These are phyloP conservation scores for Odonthalia washingtoniensis DNA, from an alignment of 31 red algal species.

Conservation along the genomic window DNA sequence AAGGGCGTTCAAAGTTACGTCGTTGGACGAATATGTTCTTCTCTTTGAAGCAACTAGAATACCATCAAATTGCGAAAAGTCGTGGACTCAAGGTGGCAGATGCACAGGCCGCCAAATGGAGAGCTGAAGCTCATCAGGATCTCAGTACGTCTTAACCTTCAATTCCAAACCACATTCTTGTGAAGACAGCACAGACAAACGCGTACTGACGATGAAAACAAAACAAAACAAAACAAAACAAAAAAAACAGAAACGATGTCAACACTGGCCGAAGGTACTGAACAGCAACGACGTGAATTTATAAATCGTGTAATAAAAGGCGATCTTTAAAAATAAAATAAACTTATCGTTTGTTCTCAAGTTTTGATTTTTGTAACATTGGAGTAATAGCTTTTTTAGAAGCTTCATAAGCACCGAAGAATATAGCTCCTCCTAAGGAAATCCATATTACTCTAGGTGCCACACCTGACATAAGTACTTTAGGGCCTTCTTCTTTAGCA, in stretches of 20 bases:
- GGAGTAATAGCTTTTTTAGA: slow-evolving; percentile 70
- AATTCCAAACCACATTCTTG: too few relatives aligned
- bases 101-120: slow-evolving; percentile 40
- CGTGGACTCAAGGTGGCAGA: slow-evolving; percentile 27
- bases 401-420: slow-evolving; percentile 95
- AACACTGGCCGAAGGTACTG: not conserved
- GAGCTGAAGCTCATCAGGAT: slow-evolving; percentile 39
- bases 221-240: too few relatives aligned
- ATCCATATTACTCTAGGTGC: slow-evolving; percentile 95
- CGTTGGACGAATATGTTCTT: slow-evolving; percentile 61
- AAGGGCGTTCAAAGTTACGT: slow-evolving; percentile 62
- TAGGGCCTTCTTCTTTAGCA: slow-evolving; percentile 85
- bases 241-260: not conserved
- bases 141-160: too few relatives aligned
- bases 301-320: not conserved
- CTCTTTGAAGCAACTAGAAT: slow-evolving; percentile 50
- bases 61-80: slow-evolving; percentile 11
- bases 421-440: slow-evolving; percentile 92
- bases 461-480: slow-evolving; percentile 76
- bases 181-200: not conserved
- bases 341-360: not conserved
- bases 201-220: not conserved
- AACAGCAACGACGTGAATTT: not conserved
- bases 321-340: not conserved
- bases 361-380: slow-evolving; percentile 6